phyloP scores from a whole-genome alignment of 2,329 filamentous ascomycete genomes.

The Cladosporium sp. region DNA sequence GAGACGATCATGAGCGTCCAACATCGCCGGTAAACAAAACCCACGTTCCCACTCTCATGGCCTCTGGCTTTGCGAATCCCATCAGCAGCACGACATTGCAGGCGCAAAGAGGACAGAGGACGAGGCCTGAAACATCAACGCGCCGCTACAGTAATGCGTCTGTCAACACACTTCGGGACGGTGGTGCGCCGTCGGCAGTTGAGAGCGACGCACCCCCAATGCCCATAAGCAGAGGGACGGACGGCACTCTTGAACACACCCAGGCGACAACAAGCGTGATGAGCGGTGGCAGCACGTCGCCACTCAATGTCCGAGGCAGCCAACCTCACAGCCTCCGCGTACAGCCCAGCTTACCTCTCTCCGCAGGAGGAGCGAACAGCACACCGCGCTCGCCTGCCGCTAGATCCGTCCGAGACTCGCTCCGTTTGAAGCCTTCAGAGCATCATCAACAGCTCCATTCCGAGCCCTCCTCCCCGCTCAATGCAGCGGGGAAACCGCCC shows the following conservation, averaged over 20 bases:
- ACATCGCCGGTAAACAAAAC: slow-evolving; percentile 69
- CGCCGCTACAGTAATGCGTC: slow-evolving; percentile 58
- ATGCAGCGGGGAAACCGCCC: slow-evolving; percentile 4
- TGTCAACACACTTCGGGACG: slow-evolving; percentile 42
- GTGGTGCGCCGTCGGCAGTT: slow-evolving; percentile 35
- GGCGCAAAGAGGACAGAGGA: slow-evolving; percentile 67
- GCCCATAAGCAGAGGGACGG: slow-evolving; percentile 69
- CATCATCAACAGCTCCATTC: slow-evolving; percentile 68
- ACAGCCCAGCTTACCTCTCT: background rate
- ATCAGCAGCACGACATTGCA: slow-evolving; percentile 96
- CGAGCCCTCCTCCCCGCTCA: slow-evolving; percentile 64
- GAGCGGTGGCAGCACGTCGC: slow-evolving; percentile 70
- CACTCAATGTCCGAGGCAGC: slow-evolving; percentile 51
- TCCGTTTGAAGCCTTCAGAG: slow-evolving; percentile 22
- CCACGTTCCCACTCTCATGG: slow-evolving; percentile 77
- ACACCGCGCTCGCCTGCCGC: slow-evolving; percentile 14
- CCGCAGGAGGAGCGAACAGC: slow-evolving; percentile 2
- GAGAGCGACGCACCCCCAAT: slow-evolving; percentile 40
- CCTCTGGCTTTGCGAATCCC: slow-evolving; percentile 88
- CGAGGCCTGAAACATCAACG: slow-evolving; percentile 34
- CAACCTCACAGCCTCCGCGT: slow-evolving; percentile 3
- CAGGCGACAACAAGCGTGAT: slow-evolving; percentile 48
- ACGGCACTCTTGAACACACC: slow-evolving; percentile 64
- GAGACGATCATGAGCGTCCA: slow-evolving; percentile 31
- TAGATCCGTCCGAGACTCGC: slow-evolving; percentile 24